Base-by-base conservation (phyloP, 768 basidiomycete genomes). In the Crassisporium funariophilum region DNA sequence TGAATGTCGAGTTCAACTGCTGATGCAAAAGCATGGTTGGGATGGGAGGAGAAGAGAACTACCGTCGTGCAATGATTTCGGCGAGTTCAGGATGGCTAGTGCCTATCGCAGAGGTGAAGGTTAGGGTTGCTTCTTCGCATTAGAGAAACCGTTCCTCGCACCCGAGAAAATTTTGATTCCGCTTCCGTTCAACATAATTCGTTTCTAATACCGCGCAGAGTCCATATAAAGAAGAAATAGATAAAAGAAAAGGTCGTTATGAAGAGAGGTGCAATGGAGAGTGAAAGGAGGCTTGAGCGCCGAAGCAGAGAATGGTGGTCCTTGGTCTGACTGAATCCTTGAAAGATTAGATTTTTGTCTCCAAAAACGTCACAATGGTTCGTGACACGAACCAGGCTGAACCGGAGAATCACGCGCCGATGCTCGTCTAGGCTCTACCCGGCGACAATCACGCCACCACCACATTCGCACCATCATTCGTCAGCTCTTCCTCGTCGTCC, bases 61-160 rank as follows among this genome's bases (percentile, higher is more conserved):
- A 95, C 94, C 94, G 85, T 73, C 86, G 79, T 54, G 93, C 89
- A 64, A 98, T 91, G 59, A 91, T 86, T 67, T 95, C 87, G 25
- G 95, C 95, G 55, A 98, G 79, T 69, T 93, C 90, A 44, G 94
- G 92, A 70, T 98, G 95, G 70, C 91, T 93, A 25, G 92, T 95
- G 52, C 94, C 94, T 95, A 52, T n/a, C n/a, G n/a, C n/a, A 23
- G 40, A 58, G 21, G 22, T 48, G 46, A 15, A 23, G 20, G 37
- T 17, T 33, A 41, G 20, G 47, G 42, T 51, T 37, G 43, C 31
- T 44, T 33, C 44, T 39, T 23, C 37, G 29, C 40, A n/a, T 47
- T 31, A n/a, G n/a, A 10, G 29, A 31, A 31, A 31, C 10, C 3
- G 21, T 10, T 21, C 46, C 21, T 55, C 70, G 49, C 47, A 77